Evolutionary conservation across 2,329 filamentous ascomycete genomes (phyloP).

Genomic region (Periglandula ipomoeae): DNA sequence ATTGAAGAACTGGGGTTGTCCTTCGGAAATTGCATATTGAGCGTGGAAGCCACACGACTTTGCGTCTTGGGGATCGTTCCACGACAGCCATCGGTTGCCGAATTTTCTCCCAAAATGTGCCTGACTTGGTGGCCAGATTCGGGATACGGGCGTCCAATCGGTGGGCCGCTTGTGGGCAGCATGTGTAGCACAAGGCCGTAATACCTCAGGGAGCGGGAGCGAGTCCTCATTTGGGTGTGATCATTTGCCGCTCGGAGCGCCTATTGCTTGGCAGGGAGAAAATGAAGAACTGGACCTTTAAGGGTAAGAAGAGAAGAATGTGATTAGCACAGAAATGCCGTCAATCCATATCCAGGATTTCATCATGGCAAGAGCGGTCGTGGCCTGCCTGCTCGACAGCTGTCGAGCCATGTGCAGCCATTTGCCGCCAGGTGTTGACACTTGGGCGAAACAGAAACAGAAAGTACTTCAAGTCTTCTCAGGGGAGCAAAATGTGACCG

Average conservation of each 20-base stretch:
- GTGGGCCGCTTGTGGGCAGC: neutral
- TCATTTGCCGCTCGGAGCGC: too few relatives aligned
- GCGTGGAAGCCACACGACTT: neutral
- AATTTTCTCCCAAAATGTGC: constrained; percentile 1
- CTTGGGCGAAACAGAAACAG: neutral
- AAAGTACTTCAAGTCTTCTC: too few relatives aligned
- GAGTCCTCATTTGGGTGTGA: neutral
- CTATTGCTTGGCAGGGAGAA: too few relatives aligned
- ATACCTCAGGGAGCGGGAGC: neutral
- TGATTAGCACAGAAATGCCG: too few relatives aligned
- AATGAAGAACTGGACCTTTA: too few relatives aligned
- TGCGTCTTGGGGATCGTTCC: neutral
- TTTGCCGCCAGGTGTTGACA: neutral
- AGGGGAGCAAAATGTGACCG: neutral
- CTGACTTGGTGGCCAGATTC: constrained; percentile 2
- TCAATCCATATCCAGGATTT: too few relatives aligned
- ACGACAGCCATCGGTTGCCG: constrained; percentile 1
- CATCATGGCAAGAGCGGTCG: too few relatives aligned
- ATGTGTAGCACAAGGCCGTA: neutral
- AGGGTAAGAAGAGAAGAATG: too few relatives aligned
- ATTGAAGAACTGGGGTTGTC: neutral
- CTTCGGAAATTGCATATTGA: constrained; percentile 1
- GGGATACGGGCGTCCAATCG: constrained; percentile 1
- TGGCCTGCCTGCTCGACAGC: neutral
- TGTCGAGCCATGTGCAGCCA: neutral